Evolutionary conservation across 768 basidiomycete genomes (phyloP).

Genomic region (Podaxis sp.): DNA sequence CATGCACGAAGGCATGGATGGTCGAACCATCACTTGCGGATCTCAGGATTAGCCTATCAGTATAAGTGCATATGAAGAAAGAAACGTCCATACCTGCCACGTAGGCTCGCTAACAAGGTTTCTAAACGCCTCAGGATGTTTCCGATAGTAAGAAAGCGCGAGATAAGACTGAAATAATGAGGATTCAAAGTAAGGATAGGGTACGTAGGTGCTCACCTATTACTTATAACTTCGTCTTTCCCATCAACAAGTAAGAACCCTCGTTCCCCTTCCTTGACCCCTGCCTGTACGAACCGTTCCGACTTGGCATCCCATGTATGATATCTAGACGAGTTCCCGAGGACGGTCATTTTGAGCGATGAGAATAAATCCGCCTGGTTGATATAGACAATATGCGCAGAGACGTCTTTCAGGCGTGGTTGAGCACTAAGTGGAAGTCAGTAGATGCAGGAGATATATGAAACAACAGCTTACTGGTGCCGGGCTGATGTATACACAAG

Average conservation of each 20-base stretch:
- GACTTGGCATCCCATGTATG: slow-evolving; percentile 58
- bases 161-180: slow-evolving; percentile 43
- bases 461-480: slow-evolving; percentile 48
- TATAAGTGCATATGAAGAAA: not conserved
- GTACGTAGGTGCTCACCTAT: slow-evolving; percentile 42
- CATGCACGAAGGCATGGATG: slow-evolving; percentile 66
- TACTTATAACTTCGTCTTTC: slow-evolving; percentile 53
- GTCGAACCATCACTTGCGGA: slow-evolving; percentile 50
- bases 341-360: slow-evolving; percentile 54
- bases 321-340: slow-evolving; percentile 68
- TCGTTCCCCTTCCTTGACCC: slow-evolving; percentile 31
- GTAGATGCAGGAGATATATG: slow-evolving; percentile 3
- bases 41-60: slow-evolving; percentile 29
- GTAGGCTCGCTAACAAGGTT: slow-evolving; percentile 43
- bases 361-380: slow-evolving; percentile 47
- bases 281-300: slow-evolving; percentile 58
- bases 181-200: not conserved
- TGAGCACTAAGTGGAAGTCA: slow-evolving; percentile 39
- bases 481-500: slow-evolving; percentile 55
- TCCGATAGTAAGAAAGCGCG: slow-evolving; percentile 69
- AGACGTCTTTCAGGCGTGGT: slow-evolving; percentile 41
- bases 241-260: slow-evolving; percentile 51
- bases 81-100: slow-evolving; percentile 41
- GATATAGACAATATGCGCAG: slow-evolving; percentile 41
- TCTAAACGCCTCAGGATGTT: slow-evolving; percentile 69